phyloP scores from a whole-genome alignment of 306 rosid genomes.

The Oemleria cerasiformis region DNA sequence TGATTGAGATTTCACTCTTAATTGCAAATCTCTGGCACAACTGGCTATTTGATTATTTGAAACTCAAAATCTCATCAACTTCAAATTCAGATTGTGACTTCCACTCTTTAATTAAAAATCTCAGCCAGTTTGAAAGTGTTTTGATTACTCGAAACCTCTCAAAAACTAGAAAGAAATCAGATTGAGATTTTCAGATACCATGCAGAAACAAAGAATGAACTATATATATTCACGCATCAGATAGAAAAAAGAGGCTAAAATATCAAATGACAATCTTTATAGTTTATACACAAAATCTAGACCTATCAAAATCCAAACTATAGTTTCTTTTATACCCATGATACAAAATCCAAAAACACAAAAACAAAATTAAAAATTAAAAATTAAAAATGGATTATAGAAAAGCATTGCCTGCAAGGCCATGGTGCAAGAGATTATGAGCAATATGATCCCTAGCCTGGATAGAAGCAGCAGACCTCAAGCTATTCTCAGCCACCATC shows the following conservation, averaged over 20 bases:
- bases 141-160: not conserved
- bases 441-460: conserved; percentile 75
- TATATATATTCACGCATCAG: conserved; percentile 9
- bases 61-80: not conserved
- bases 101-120: not conserved
- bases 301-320: not conserved
- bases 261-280: too few species aligned
- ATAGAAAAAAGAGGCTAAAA: not conserved
- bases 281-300: conserved; percentile 8
- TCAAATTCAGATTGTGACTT: not conserved
- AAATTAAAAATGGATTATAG: conserved; percentile 8
- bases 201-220: not conserved
- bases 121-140: not conserved
- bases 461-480: conserved; percentile 33
- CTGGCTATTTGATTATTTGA: too few species aligned
- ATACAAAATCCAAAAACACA: not conserved
- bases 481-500: conserved; percentile 46
- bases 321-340: not conserved
- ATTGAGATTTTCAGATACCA: not conserved
- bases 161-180: not conserved
- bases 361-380: not conserved
- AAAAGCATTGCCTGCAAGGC: conserved; percentile 52
- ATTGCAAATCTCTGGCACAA: too few species aligned
- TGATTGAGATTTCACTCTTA: too few species aligned
- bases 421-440: conserved; percentile 69